Evolutionary conservation across 2,329 filamentous ascomycete genomes (phyloP).

Genomic region (Fusarium torreyae): DNA sequence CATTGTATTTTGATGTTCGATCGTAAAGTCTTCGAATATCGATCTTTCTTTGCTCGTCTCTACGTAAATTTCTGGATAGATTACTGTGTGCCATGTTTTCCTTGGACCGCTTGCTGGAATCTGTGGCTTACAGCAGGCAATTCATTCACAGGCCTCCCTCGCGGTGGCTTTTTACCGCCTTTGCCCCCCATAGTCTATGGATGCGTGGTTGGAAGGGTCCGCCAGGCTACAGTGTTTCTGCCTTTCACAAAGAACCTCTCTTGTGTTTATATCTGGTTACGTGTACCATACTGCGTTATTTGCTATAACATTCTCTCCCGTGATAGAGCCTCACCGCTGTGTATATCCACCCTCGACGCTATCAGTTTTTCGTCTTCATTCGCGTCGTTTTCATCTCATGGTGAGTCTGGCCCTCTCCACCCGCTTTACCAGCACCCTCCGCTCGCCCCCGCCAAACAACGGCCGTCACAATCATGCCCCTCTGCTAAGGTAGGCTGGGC

Average conservation of each 20-base stretch:
- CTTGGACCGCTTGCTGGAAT: neutral
- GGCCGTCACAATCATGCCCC: constrained; percentile 36
- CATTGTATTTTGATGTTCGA: no score
- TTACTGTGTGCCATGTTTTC: no score
- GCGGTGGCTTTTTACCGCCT: constrained; percentile 25
- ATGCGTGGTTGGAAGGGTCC: constrained; percentile 7
- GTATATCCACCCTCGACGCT: constrained; percentile 3
- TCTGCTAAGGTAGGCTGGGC: constrained; percentile 30
- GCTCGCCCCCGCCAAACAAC: constrained; percentile 27
- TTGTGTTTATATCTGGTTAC: neutral
- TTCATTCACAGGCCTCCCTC: constrained; percentile 7
- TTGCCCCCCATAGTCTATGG: neutral
- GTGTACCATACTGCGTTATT: neutral
- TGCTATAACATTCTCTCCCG: neutral
- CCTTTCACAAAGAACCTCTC: constrained; percentile 8
- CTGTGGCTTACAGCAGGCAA: constrained; percentile 3
- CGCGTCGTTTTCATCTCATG: constrained; percentile 37
- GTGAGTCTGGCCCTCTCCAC: constrained; percentile 38
- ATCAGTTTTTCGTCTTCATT: constrained; percentile 14
- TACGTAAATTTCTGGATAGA: no score
- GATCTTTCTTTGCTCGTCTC: no score
- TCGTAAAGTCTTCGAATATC: no score
- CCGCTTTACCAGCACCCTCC: constrained; percentile 27
- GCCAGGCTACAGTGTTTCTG: constrained; percentile 6
- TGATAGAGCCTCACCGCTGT: constrained; percentile 17